Evolutionary conservation across 805 yeast genomes (phyloP), one percentile per base, ranked within the genome.

Genomic region (Cyberlindnera euphorbiae): DNA sequence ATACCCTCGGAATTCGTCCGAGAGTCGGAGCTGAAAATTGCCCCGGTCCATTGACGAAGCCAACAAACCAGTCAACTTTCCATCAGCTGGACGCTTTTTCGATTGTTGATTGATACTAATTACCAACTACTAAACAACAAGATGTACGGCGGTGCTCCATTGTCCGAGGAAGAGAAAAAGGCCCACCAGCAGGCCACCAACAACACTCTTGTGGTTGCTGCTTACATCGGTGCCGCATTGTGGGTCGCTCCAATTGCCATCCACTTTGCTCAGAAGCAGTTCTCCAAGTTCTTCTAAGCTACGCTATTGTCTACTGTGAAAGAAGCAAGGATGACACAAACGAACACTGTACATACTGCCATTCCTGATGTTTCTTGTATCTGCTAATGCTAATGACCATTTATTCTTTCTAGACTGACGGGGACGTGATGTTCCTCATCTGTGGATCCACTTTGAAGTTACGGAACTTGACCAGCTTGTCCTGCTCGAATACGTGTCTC

Each of bases 151-250:
- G 62, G 70, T 47, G 69, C 78, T 47, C 81, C 75, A 52, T 66
- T 67, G 47, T 64, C 73, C 48, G 86, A 79, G 53, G 84, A 78
- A 51, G 79, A 79, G 60, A 79, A 75, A 66, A 78, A 72, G 55
- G 56, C 71, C 38, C 87, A 79, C 56, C 79, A 80, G 60, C 69
- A 73, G 52, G 72, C 69, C 49, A 77, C 85, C 35, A 64, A 68
- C 52, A 67, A 69, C 44, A 80, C 85, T 32, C 60, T 82, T 49
- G 64, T 63, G 49, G 63, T 69, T 31, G 85, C 89, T 17, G 78
- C 76, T 30, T 59, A 71, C 46, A 63, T 80, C 42, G 85, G 86
- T 32, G 74, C 79, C 42, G 77, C 78, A 16, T 69, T 82, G 53
- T 82, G 71, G 71, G 38, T 58, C 60, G 41, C 59, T 37, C 85